Base-by-base conservation (phyloP, 371 early-diverging fungal genomes). In the Mortierella sp. region DNA sequence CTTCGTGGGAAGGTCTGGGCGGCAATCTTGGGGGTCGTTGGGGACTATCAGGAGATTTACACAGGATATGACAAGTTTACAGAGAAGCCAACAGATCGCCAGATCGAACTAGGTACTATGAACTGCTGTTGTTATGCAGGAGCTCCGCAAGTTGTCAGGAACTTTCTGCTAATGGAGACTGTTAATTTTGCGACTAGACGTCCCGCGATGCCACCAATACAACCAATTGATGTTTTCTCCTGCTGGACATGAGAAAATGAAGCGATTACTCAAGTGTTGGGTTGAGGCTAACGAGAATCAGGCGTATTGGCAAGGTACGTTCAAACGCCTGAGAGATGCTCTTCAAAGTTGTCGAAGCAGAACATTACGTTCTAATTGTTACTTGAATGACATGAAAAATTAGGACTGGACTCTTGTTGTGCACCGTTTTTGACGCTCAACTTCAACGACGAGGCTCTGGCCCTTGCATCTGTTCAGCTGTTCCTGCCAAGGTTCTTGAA, bases 251-350 rank as follows among this genome's bases (percentile, higher is more conserved):
- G 80, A 81, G 47, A 91, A 90, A 56, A 70, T 94, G 63, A 81
- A 86, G 54, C 80, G 90, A 27, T 52, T 94, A 7, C 66, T 92
- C 25, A 91, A 90, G 71, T 84, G 89, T 24, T 92, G 91, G 91
- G 82, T 91, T 0, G 79, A 83, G 2, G 86, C 84, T 0, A 89
- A 91, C 54, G 82, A 76, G 16, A 65, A 83, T 10, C 62, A 84
- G n/a, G 94, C 92, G 14, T 95, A 95, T 61, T 95, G 95, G 95
- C 95, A 95, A 88, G 94, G 92, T 85, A n/a, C n/a, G n/a, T n/a
- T n/a, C n/a, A n/a, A n/a, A n/a, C n/a, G n/a, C n/a, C n/a, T n/a
- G n/a, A n/a, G n/a, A n/a, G n/a, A n/a, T n/a, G n/a, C n/a, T n/a
- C n/a, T n/a, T n/a, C n/a, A n/a, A n/a, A n/a, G n/a, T n/a, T n/a